Percentiles rank a stretch among this genome's conserved stretches.
These are phyloP conservation scores for Linnemannia schmuckeri DNA, from an alignment of 192 early-diverging fungal species.

Conservation along the genomic window DNA sequence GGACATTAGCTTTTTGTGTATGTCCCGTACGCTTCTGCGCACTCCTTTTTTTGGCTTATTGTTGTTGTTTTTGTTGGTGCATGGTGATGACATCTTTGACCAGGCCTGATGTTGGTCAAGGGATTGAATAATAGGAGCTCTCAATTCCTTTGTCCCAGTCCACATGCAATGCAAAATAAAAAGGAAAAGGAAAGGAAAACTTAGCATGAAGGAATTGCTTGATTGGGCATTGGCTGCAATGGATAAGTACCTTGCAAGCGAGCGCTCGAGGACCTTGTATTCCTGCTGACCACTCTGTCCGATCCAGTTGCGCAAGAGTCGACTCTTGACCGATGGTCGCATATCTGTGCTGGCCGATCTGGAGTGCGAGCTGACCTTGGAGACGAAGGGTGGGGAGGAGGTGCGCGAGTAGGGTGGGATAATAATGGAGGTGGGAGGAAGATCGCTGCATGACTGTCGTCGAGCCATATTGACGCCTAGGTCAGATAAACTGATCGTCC, in stretches of 20 bases:
- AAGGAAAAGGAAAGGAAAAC: background rate
- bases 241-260: slow-evolving; percentile 40
- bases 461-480: slow-evolving; percentile 35
- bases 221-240: background rate
- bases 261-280: slow-evolving; percentile 51
- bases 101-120: background rate
- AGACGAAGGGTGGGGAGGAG: slow-evolving; percentile 37
- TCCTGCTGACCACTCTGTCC: slow-evolving; percentile 52
- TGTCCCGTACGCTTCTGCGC: background rate
- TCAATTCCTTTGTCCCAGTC: background rate
- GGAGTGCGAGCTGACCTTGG: slow-evolving; percentile 43
- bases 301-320: slow-evolving; percentile 55
- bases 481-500: slow-evolving; percentile 26
- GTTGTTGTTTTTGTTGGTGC: background rate
- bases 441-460: slow-evolving; percentile 52
- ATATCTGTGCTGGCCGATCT: slow-evolving; percentile 50
- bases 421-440: slow-evolving; percentile 48
- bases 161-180: background rate
- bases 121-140: slow-evolving; percentile 8
- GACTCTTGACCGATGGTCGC: slow-evolving; percentile 50
- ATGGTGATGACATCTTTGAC: background rate
- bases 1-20: background rate
- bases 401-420: slow-evolving; percentile 52
- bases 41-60: slow-evolving; percentile 4
- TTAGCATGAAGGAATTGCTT: background rate